Conservation (phyloP, 805 yeast species). For the Lipomyces yamadae region DNA sequence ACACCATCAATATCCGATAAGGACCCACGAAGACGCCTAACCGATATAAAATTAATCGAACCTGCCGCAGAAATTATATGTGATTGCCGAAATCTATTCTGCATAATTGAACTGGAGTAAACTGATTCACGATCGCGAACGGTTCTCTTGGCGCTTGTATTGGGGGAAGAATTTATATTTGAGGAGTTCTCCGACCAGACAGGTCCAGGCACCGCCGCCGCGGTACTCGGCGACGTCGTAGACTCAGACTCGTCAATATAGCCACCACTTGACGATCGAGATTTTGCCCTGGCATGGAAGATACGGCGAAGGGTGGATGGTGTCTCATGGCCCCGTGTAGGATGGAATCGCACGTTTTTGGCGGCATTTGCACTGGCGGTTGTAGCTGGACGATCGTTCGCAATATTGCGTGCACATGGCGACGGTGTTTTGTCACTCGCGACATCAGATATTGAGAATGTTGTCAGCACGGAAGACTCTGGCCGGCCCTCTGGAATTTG, state of each 20-base stretch:
- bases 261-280: background rate
- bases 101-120: background rate
- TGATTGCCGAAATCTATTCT: background rate
- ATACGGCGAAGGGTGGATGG: background rate
- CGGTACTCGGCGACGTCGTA: background rate
- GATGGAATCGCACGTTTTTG: background rate
- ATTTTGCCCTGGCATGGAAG: background rate
- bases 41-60: background rate
- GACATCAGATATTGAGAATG: background rate
- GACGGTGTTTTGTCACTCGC: background rate
- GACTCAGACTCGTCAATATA: background rate
- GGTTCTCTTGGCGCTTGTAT: background rate
- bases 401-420: background rate
- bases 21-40: background rate
- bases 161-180: background rate
- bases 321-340: background rate
- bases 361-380: background rate
- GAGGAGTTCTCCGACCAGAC: background rate
- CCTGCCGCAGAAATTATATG: background rate
- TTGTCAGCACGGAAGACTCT: background rate
- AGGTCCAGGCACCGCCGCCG: background rate
- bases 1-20: background rate
- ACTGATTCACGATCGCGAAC: background rate
- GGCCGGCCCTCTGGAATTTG: background rate
- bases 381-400: background rate